Base-by-base conservation (phyloP, 257 asterid species). In the Gentiana macrophylla region DNA sequence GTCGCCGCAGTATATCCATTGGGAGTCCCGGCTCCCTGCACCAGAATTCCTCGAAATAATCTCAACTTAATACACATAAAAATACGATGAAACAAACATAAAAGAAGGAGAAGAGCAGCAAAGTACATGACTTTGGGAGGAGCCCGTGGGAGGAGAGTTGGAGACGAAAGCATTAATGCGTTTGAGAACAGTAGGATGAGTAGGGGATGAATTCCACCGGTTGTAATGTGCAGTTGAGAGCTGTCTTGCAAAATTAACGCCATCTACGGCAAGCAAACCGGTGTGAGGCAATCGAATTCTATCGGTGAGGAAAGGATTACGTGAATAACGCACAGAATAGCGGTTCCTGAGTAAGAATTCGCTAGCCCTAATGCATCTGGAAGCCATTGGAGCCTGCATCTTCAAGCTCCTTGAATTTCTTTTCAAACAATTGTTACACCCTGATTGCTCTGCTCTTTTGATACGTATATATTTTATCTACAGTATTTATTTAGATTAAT, bases 111-210 rank as follows among this genome's bases (percentile, higher is more conserved):
- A 37, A 36, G 46, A 41, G 0, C 2, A 35, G 53, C 32, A 53
- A 46, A 2, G 67, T 61, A 91, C 95, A 49, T 77, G 72, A 44
- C 66, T 73, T 47, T 63, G 84, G 55, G 88, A 75, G 38, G 72
- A 74, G 48, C 72, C 12, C 46, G 63, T 79, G 57, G 91, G 46
- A 45, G 96, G 76, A 53, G 74, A 69, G 58, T 84, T 82, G n/a
- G 86, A 77, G 55, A 82, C 76, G 77, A 91, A 87, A 38, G 84
- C 86, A 55, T 77, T 81, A 71, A 83, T n/a, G 32, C 36, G 75
- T 57, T 52, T 69, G 62, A 72, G 66, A 35, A 67, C 53, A 59
- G 58, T 62, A 32, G 86, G 70, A 62, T 72, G 60, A 45, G 72
- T 52, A 59, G 85, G 69, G 58, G 77, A 33, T 57, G 86, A 48